Evolutionary conservation across 306 rosid species (phyloP).

Genomic region (Cercis canadensis): DNA sequence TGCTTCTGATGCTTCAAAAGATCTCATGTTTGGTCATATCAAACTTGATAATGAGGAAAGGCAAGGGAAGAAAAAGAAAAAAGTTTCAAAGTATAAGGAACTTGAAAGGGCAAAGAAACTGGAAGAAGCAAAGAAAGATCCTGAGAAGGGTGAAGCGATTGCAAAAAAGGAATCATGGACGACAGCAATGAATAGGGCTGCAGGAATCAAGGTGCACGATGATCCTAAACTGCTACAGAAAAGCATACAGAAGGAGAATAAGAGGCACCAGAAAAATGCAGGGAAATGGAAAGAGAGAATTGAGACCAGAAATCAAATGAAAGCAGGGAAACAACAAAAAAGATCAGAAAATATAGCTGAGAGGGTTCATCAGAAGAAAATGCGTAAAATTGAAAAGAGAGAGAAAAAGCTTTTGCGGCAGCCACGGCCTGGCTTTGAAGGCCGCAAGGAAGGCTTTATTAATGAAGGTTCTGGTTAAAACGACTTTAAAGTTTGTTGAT

Average conservation of each 20-base stretch:
- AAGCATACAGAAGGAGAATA: constrained; percentile 71
- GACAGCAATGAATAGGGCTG: constrained; percentile 80
- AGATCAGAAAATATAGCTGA: constrained; percentile 74
- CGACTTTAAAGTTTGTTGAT: constrained; percentile 13
- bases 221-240: constrained; percentile 67
- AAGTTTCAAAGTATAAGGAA: constrained; percentile 65
- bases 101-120: constrained; percentile 77
- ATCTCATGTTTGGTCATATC: constrained; percentile 71
- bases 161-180: constrained; percentile 73
- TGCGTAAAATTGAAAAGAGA: constrained; percentile 72
- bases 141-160: constrained; percentile 68
- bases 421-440: constrained; percentile 75
- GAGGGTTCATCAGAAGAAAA: constrained; percentile 72
- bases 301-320: constrained; percentile 68
- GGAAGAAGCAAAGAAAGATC: constrained; percentile 76
- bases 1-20: constrained; percentile 74
- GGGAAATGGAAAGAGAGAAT: constrained; percentile 80
- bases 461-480: constrained; percentile 41
- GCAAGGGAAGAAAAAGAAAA: constrained; percentile 62
- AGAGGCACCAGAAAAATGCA: constrained; percentile 71
- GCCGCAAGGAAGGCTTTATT: constrained; percentile 80
- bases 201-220: constrained; percentile 85
- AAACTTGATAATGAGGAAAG: constrained; percentile 69
- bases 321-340: constrained; percentile 72
- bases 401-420: constrained; percentile 83